Conservation (phyloP, 805 yeast genomes). For the Dipodascus albidus region DNA sequence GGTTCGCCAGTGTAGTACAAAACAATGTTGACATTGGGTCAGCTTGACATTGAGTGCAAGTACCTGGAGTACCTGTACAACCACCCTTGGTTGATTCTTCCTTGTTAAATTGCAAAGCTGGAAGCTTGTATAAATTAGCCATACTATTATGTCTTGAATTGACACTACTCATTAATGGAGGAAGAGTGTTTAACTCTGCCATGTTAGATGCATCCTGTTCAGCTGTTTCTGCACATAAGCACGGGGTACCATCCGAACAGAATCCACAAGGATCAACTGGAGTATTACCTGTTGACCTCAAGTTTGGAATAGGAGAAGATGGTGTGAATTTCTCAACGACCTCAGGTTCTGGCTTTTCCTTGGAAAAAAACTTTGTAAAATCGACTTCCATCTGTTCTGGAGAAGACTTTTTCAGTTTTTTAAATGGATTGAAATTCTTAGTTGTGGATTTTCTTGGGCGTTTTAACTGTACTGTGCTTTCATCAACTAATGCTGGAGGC, state of each 20-base stretch:
- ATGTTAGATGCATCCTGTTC: constrained; percentile 29
- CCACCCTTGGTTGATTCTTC: constrained; percentile 23
- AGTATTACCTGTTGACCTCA: constrained; percentile 8
- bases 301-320: constrained; percentile 6
- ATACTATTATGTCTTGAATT: constrained; percentile 4
- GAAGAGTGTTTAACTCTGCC: constrained; percentile 15
- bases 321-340: constrained; percentile 3
- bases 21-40: constrained; percentile 85
- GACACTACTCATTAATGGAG: constrained; percentile 13
- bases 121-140: background rate
- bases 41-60: constrained; percentile 68
- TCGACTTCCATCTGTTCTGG: constrained; percentile 36
- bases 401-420: background rate
- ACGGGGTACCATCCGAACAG: constrained; percentile 84
- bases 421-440: background rate
- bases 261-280: constrained; percentile 74
- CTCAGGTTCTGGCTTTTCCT: constrained; percentile 5
- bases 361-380: constrained; percentile 37
- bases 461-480: constrained; percentile 5
- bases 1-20: constrained; percentile 54
- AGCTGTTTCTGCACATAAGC: constrained; percentile 77
- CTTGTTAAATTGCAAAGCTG: constrained; percentile 6
- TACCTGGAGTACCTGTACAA: constrained; percentile 84
- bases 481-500: background rate
- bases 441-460: background rate